Base-by-base conservation (phyloP, 768 basidiomycete species). In the Cystofilobasidium macerans region DNA sequence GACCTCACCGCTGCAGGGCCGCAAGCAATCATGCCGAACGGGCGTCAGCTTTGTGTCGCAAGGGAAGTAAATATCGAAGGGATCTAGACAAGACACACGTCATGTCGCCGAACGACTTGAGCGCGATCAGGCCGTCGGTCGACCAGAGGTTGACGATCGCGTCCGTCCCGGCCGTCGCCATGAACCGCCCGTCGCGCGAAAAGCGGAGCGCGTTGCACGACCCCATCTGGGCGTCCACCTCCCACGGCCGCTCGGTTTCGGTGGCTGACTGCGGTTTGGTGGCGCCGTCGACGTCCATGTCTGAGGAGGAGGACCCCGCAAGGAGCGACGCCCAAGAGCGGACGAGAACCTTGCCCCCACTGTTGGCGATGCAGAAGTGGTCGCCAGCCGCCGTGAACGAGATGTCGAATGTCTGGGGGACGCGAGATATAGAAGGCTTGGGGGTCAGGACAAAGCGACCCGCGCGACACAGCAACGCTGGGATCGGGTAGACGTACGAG, bases 141-240 rank as follows among this genome's bases (percentile, higher is more conserved):
- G 54, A 53, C 64, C 64, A 65, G 0, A 65, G 56, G 56, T 65
- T 65, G 0, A 65, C 64, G 42, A 65, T 65, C 22, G 64, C 64
- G 24, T 65, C 64, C 18, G 56, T 28, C 8, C 64, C 64, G 8
- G 56, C 57, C 3, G 64, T 65, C 20, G 56, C 56, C 36, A 65
- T 47, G 42, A 42, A 58, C 6, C 64, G 42, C 26, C 40, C 32
- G 47, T 24, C 32, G 45, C 33, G n/a, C 18, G 32, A 9, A 28
- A 62, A 45, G 32, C 42, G 24, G 1, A 62, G 26, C 30, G 32
- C 22, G 28, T 62, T 43, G 22, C 61, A 62, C 20, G 40, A 24
- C 12, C 61, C 61, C 47, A 43, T 45, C 47, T 62, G 61, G 8
- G 45, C 47, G 24, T 35, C 43, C 11, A 48, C 22, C 36, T 53